Base-by-base conservation (phyloP, 2,329 filamentous ascomycete genomes). In the Rhinocladiella similis region DNA sequence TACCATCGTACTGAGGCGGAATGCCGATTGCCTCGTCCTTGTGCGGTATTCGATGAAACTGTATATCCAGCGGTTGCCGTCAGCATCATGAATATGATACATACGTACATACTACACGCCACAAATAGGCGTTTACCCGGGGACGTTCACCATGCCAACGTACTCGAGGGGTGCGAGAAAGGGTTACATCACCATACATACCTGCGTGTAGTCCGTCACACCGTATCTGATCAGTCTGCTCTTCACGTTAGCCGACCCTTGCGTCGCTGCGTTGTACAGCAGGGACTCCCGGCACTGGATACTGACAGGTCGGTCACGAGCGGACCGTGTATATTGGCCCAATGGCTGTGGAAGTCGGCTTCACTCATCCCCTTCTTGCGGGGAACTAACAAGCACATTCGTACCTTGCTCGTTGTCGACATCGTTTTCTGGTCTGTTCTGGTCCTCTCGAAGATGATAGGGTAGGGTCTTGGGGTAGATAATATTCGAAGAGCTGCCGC, bases 301-400 rank as follows among this genome's bases (percentile, higher is more conserved):
- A 56, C 47, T 13, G 29, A 53, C 54, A 19, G 41, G 5, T 52
- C 36, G 13, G 35, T 49, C 29, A 57, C 54, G 41, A 57, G 25
- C 14, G 49, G 54, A 6, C 54, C 54, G 20, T 53, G 54, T 12
- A 38, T 35, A 29, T 57, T 53, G 10, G 49, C 50, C 54, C 54
- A 57, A 20, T 57, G 50, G 33, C 36, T n/a, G 20, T 57, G 54
- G n/a, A 53, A 57, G 12, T 53, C 54, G 14, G n/a, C 54, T 25
- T 29, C 54, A 16, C 16, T 49, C 35, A 53, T 36, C 10, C 54
- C 54, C 43, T 57, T 57, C 49, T 53, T 53, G n/a, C 54, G 50
- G 19, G 54, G 54, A 25, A 57, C 45, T 19, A 57, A 47, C 18
- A 57, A 18, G 25, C 41, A 53, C 22, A 57, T 14, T 12, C 25